Evolutionary conservation across 257 asterid species (phyloP).

Genomic region (Cruciata laevipes): DNA sequence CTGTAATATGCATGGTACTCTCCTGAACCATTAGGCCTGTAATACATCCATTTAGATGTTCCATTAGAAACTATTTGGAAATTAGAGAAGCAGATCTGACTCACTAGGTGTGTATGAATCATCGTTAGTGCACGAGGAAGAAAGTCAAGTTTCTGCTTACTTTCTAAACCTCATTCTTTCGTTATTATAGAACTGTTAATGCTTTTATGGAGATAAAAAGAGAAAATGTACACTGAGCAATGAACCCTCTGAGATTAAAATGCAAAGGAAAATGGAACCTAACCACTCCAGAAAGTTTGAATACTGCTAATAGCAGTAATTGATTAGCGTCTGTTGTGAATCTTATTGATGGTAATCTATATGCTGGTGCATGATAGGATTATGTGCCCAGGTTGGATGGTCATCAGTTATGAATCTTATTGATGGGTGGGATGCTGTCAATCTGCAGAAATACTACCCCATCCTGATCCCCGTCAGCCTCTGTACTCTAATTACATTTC

Average conservation of each 20-base stretch:
- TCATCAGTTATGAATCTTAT: not conserved
- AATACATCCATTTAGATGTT: not conserved
- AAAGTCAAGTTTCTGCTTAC: not conserved
- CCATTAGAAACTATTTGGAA: not conserved
- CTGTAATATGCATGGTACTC: not conserved
- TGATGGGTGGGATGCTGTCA: not conserved
- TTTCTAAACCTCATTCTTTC: not conserved
- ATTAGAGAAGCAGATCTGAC: not conserved
- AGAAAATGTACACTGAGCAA: not conserved
- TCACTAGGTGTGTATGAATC: not conserved
- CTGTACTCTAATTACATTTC: not conserved
- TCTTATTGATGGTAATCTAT: no score
- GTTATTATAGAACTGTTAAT: not conserved
- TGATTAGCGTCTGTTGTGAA: no score
- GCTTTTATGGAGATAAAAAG: not conserved
- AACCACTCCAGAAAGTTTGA: no score
- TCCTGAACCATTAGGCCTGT: not conserved
- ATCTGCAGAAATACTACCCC: not conserved
- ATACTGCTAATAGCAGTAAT: no score
- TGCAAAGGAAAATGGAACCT: no score
- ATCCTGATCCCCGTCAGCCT: not conserved
- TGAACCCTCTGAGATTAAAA: not conserved
- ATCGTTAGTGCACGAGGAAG: conserved; percentile 2
- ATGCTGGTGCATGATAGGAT: no score
- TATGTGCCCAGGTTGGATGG: no score